A percentile compares a stretch with the other conserved stretches of the same genome.
phyloP scores from a whole-genome alignment of 306 rosid species.

The Prunus mume region DNA sequence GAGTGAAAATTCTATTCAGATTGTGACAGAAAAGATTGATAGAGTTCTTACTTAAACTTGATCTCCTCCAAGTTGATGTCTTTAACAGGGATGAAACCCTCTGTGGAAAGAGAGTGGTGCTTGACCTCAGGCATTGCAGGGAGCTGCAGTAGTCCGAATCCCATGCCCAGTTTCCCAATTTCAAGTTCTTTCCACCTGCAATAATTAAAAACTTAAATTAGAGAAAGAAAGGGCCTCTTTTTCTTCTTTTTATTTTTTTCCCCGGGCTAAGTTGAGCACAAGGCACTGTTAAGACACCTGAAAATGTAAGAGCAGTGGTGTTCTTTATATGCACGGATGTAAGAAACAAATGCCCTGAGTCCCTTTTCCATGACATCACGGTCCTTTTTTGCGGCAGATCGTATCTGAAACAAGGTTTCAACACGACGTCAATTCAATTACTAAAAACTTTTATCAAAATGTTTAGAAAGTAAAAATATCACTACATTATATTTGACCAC shows the following conservation, averaged over 20 bases:
- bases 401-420: conserved; percentile 54
- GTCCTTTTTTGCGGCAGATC: conserved; percentile 67
- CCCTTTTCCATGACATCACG: conserved; percentile 98
- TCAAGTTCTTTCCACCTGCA: conserved; percentile 93
- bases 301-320: conserved; percentile 85
- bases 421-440: not conserved
- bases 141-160: conserved; percentile 80
- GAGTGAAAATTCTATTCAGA: too few species aligned
- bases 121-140: conserved; percentile 85
- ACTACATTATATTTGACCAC: not conserved
- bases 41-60: conserved; percentile 63
- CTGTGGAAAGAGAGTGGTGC: conserved; percentile 62
- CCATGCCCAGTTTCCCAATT: conserved; percentile 84
- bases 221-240: conserved; percentile 2
- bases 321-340: conserved; percentile 83
- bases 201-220: not conserved
- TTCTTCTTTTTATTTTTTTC: too few species aligned
- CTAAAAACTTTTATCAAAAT: not conserved
- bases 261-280: not conserved
- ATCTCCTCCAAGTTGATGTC: conserved; percentile 69
- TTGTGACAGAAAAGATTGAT: not conserved
- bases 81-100: conserved; percentile 74
- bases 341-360: conserved; percentile 84
- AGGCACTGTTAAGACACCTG: conserved; percentile 41
- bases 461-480: not conserved